phyloP scores from a whole-genome alignment of 2,329 filamentous ascomycete genomes.

The Alternaria brassicae region DNA sequence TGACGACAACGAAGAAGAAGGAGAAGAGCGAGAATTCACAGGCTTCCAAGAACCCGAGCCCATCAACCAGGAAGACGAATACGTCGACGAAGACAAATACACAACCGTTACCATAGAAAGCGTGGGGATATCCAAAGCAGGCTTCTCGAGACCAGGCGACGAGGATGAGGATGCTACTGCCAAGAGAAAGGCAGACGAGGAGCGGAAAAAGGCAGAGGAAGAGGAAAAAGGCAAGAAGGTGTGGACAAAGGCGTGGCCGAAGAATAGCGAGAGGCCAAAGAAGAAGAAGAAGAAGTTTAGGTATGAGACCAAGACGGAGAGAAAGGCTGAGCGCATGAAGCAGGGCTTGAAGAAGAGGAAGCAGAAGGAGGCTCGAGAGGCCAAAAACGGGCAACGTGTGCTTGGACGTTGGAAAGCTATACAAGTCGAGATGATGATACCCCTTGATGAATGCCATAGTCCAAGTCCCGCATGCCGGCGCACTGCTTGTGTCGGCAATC shows the following conservation, averaged over 20 bases:
- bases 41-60: constrained; percentile 58
- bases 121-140: constrained; percentile 79
- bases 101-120: constrained; percentile 94
- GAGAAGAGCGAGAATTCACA: constrained; percentile 54
- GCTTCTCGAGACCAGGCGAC: constrained; percentile 65
- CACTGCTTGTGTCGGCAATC: not conserved
- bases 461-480: not conserved
- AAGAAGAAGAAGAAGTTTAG: constrained; percentile 91
- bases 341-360: constrained; percentile 74
- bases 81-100: constrained; percentile 94
- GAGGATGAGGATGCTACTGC: constrained; percentile 28
- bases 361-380: constrained; percentile 65
- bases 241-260: constrained; percentile 63
- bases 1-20: constrained; percentile 56
- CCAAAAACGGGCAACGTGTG: not conserved
- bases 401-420: not conserved
- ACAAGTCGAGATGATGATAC: constrained; percentile 8
- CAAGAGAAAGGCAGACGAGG: constrained; percentile 33
- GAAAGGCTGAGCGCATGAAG: constrained; percentile 68
- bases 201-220: constrained; percentile 39
- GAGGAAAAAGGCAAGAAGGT: constrained; percentile 59
- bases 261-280: constrained; percentile 59
- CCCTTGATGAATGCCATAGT: not conserved
- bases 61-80: constrained; percentile 86
- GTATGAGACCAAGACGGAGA: constrained; percentile 87